Conservation (phyloP, 257 asterid genomes). For the Solanum ossicruentum region DNA sequence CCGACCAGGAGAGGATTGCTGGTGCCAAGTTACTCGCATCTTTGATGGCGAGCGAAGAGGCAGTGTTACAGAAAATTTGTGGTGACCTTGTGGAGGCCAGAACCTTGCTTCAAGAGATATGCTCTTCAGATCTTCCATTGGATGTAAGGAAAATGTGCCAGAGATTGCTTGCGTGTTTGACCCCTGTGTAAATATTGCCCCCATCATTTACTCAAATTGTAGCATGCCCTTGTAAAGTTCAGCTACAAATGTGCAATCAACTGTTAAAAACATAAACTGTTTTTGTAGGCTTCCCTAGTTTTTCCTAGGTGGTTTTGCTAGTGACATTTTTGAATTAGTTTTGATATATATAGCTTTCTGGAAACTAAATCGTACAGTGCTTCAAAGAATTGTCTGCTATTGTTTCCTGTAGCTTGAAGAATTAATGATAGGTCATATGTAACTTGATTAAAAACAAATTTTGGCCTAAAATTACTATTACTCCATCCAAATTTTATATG, state of each 20-base stretch:
- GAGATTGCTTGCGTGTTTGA: slow-evolving; percentile 49
- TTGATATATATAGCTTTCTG: neutral
- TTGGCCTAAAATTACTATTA: neutral
- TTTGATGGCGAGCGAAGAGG: slow-evolving; percentile 73
- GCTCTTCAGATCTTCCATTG: slow-evolving; percentile 26
- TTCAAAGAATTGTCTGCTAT: neutral
- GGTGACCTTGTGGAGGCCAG: slow-evolving; percentile 48
- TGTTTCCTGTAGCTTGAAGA: neutral
- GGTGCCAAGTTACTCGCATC: slow-evolving; percentile 64
- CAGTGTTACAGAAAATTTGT: slow-evolving; percentile 43
- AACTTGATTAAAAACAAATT: neutral
- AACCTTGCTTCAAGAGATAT: slow-evolving; percentile 33
- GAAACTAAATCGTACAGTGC: neutral
- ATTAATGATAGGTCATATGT: neutral
- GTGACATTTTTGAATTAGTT: neutral
- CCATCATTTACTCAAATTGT: neutral
- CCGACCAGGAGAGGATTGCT: slow-evolving; percentile 50
- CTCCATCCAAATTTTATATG: no score
- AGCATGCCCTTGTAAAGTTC: neutral
- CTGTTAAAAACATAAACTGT: neutral
- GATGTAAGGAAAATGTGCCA: slow-evolving; percentile 51
- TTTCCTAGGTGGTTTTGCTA: neutral
- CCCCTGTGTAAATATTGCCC: slow-evolving; percentile 11
- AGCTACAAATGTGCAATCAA: neutral
- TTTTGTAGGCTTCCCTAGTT: neutral